These are phyloP conservation scores for Talaromyces piceae DNA, from an alignment of 2,329 filamentous ascomycete species.

Conservation along the genomic window DNA sequence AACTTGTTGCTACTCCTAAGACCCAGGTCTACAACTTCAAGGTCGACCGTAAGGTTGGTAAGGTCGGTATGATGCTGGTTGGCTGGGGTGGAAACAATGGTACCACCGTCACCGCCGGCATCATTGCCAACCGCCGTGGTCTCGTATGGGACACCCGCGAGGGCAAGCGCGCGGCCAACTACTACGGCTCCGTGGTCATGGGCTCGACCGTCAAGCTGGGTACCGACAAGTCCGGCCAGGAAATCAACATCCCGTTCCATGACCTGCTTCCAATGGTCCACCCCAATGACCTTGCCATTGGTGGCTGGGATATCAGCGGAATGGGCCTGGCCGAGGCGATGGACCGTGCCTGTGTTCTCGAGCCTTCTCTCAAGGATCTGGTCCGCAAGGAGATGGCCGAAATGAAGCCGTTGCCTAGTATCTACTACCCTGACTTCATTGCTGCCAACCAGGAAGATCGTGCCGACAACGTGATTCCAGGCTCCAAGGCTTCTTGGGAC, in stretches of 20 bases:
- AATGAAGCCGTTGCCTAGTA: conserved; percentile 82
- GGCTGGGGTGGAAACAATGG: conserved; percentile 98
- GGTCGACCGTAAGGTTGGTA: conserved; percentile 86
- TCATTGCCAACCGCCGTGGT: conserved; percentile 84
- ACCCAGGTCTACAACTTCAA: conserved; percentile 96
- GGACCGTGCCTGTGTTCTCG: conserved; percentile 91
- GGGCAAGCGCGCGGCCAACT: conserved; percentile 78
- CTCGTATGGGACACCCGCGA: conserved; percentile 92
- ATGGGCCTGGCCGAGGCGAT: conserved; percentile 86
- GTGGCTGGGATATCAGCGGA: conserved; percentile 94
- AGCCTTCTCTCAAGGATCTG: conserved; percentile 83
- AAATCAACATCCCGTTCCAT: conserved; percentile 95
- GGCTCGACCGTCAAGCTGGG: conserved; percentile 95
- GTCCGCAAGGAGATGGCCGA: conserved; percentile 88
- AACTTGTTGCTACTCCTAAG: conserved; percentile 75
- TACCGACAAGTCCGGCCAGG: conserved; percentile 74
- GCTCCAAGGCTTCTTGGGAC: conserved; percentile 72
- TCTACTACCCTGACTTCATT: conserved; percentile 99
- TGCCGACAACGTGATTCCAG: conserved; percentile 81
- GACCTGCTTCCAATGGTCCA: conserved; percentile 93
- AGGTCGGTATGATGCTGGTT: conserved; percentile 94
- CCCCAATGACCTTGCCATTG: conserved; percentile 89
- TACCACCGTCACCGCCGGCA: conserved; percentile 91
- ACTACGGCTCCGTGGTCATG: conserved; percentile 98
- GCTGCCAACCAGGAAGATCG: conserved; percentile 96